phyloP scores from a whole-genome alignment of 2,329 filamentous ascomycete species.

The Chaetothyriales sp. region DNA sequence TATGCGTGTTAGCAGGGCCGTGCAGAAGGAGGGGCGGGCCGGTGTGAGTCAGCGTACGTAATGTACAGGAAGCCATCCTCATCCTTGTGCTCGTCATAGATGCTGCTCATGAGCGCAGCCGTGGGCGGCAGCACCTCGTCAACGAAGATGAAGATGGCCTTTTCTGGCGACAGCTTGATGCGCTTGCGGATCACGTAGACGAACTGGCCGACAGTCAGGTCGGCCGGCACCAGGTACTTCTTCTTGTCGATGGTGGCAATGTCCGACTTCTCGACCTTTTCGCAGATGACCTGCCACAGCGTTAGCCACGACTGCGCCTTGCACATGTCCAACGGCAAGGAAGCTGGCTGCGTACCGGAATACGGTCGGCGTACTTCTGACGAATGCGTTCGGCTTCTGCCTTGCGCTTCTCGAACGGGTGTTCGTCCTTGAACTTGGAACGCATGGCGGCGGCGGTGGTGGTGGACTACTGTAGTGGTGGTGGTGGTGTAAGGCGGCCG shows the following conservation, averaged over 20 bases:
- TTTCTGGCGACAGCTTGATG: slow-evolving; percentile 98
- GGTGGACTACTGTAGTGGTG: slow-evolving; percentile 46
- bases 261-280: slow-evolving; percentile 98
- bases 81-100: slow-evolving; percentile 98
- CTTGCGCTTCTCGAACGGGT: slow-evolving; percentile 99
- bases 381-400: slow-evolving; percentile 98
- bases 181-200: slow-evolving; percentile 99
- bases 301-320: slow-evolving; percentile 7
- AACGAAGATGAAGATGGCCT: slow-evolving; percentile 99
- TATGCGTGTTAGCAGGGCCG: slow-evolving; percentile 17
- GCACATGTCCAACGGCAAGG: slow-evolving; percentile 1
- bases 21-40: background rate
- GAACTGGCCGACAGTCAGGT: slow-evolving; percentile 97
- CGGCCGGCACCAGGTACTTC: slow-evolving; percentile 96
- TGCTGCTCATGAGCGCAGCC: slow-evolving; percentile 95
- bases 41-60: slow-evolving; percentile 50
- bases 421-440: slow-evolving; percentile 99
- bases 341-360: slow-evolving; percentile 58
- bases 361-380: slow-evolving; percentile 96
- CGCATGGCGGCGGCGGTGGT: slow-evolving; percentile 55
- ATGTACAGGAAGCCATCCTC: slow-evolving; percentile 91
- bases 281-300: slow-evolving; percentile 73
- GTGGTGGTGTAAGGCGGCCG: slow-evolving; percentile 23
- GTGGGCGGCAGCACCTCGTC: slow-evolving; percentile 95
- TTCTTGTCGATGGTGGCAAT: slow-evolving; percentile 99